phyloP scores from a whole-genome alignment of 306 rosid genomes.

The Cucurbita ficifolia region DNA sequence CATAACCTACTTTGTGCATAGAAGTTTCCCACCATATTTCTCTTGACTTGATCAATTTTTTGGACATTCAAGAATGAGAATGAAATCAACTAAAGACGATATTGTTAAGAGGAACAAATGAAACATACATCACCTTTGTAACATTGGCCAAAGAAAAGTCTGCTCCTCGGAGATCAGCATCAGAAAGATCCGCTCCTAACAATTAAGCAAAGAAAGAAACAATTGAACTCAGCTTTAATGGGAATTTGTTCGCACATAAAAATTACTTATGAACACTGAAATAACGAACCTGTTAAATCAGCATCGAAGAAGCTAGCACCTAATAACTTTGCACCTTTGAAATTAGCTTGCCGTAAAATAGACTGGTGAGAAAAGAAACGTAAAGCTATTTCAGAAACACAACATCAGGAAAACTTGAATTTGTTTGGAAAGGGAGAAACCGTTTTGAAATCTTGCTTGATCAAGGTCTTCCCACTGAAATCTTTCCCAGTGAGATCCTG shows the following conservation, averaged over 20 bases:
- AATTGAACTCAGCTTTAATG: not conserved
- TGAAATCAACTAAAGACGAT: not conserved
- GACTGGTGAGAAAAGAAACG: constrained; percentile 34
- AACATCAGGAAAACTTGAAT: not conserved
- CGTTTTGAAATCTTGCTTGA: constrained; percentile 96
- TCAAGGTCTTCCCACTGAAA: constrained; percentile 76
- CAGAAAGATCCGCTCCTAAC: constrained; percentile 87
- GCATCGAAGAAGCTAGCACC: constrained; percentile 96
- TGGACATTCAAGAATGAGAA: too few relatives aligned
- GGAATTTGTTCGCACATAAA: not conserved
- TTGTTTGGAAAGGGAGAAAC: constrained; percentile 18
- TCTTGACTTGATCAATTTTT: not conserved
- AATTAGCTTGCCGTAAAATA: constrained; percentile 70
- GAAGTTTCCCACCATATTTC: not conserved
- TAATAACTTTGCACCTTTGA: constrained; percentile 70
- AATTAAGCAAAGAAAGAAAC: not conserved
- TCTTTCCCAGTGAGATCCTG: constrained; percentile 84
- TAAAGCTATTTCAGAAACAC: not conserved
- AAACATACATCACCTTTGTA: constrained; percentile 40
- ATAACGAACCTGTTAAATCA: constrained; percentile 61
- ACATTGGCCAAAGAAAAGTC: constrained; percentile 94
- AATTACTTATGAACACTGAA: not conserved
- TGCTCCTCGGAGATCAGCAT: constrained; percentile 75
- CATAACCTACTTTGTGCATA: not conserved
- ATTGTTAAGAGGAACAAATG: not conserved